phyloP scores from a whole-genome alignment of 2,329 filamentous ascomycete genomes.

The Calonectria montana region DNA sequence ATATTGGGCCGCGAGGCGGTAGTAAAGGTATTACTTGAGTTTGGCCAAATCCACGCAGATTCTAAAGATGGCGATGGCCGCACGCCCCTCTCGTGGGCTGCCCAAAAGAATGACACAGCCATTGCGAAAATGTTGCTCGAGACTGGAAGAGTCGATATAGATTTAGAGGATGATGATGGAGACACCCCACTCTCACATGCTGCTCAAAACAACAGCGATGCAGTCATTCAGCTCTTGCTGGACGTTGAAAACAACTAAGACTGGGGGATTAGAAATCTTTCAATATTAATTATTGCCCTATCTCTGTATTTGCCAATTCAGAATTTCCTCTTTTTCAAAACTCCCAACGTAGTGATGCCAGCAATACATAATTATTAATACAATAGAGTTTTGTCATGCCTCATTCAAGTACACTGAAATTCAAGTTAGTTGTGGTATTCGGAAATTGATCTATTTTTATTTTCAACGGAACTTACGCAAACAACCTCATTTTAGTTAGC shows the following conservation, averaged over 20 bases:
- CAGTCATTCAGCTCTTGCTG: neutral
- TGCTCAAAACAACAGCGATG: neutral
- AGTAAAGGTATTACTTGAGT: neutral
- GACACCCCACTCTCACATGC: neutral
- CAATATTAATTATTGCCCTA: neutral
- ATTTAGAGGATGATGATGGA: neutral
- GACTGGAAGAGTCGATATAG: neutral
- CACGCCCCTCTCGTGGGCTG: neutral
- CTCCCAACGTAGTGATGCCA: too few species aligned
- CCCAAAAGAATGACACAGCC: neutral
- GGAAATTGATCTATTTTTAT: too few species aligned
- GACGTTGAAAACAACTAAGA: neutral
- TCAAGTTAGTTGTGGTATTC: neutral
- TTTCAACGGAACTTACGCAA: neutral
- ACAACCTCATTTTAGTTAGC: neutral
- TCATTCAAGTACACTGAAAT: neutral
- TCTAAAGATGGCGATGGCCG: neutral
- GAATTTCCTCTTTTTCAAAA: too few species aligned
- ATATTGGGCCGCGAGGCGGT: neutral
- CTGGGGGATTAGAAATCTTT: too few species aligned
- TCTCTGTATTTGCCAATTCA: too few species aligned
- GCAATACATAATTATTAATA: too few species aligned
- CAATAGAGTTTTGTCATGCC: neutral
- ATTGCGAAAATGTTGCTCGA: neutral
- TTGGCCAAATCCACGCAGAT: neutral